Conservation (phyloP, 108 stramenopile genomes). For the Nannochloropsis salina region DNA sequence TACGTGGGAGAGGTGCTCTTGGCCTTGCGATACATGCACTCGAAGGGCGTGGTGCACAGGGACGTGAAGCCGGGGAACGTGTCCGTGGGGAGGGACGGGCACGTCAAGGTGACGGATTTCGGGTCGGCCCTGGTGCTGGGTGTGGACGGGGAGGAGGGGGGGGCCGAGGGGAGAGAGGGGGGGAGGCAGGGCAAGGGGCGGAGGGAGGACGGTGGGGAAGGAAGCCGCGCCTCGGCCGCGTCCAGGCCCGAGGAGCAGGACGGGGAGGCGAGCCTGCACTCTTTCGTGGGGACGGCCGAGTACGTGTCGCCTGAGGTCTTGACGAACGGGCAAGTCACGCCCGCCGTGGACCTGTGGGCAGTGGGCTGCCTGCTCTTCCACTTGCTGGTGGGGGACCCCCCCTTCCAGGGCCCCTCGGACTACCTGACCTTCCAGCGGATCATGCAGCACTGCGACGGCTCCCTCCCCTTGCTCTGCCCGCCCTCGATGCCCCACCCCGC, state of each 20-base stretch:
- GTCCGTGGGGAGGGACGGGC: constrained; percentile 33
- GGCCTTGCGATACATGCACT: neutral
- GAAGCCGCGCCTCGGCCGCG: neutral
- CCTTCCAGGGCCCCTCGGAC: constrained; percentile 42
- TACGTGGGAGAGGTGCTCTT: neutral
- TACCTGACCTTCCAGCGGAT: constrained; percentile 41
- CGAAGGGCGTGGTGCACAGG: neutral
- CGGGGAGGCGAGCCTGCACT: neutral
- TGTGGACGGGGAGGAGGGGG: neutral
- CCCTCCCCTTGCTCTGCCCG: neutral
- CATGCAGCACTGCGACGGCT: constrained; percentile 29
- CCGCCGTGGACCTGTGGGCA: constrained; percentile 53
- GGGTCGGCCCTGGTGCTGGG: constrained; percentile 34
- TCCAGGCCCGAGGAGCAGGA: constrained; percentile 21
- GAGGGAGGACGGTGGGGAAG: neutral
- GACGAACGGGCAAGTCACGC: constrained; percentile 22
- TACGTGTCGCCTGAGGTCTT: constrained; percentile 58
- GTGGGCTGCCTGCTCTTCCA: constrained; percentile 53
- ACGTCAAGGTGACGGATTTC: constrained; percentile 53
- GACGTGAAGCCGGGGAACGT: constrained; percentile 49
- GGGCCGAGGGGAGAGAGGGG: neutral
- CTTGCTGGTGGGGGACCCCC: constrained; percentile 34
- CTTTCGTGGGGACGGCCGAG: constrained; percentile 55
- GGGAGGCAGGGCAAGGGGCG: neutral
- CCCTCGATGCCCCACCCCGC: neutral